A percentile compares a stretch with the other conserved stretches of the same genome.
Conservation (phyloP, 1,284 basidiomycete genomes). For the Wolfiporia cocos region DNA sequence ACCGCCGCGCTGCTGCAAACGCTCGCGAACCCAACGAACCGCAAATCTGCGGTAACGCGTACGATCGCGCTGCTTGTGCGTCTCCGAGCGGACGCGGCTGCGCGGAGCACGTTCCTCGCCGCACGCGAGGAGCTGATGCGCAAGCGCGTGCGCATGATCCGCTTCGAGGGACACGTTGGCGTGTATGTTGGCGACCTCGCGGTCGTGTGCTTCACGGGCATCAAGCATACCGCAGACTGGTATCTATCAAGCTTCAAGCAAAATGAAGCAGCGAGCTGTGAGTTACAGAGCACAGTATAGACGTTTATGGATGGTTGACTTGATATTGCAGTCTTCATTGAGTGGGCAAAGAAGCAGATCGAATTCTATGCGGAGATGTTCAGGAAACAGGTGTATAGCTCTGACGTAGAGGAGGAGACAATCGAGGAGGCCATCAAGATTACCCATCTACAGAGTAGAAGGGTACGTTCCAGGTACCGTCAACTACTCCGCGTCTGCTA, state of each 20-base stretch:
- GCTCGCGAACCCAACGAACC: slow-evolving; percentile 69
- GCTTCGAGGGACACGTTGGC: slow-evolving; percentile 87
- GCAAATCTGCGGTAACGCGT: slow-evolving; percentile 70
- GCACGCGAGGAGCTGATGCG: slow-evolving; percentile 77
- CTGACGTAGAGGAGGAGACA: slow-evolving; percentile 62
- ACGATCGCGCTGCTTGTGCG: slow-evolving; percentile 72
- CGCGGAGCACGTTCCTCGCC: slow-evolving; percentile 78
- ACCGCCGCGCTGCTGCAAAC: slow-evolving; percentile 70
- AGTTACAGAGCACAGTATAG: slow-evolving; percentile 25
- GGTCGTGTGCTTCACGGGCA: slow-evolving; percentile 80
- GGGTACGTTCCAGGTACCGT: slow-evolving; percentile 40
- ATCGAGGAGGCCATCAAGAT: slow-evolving; percentile 75
- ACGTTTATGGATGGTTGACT: slow-evolving; percentile 6
- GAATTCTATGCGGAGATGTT: slow-evolving; percentile 84
- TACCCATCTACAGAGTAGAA: slow-evolving; percentile 73
- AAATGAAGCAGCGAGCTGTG: slow-evolving; percentile 88
- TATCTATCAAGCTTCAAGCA: slow-evolving; percentile 95
- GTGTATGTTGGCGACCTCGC: slow-evolving; percentile 79
- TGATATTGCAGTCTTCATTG: slow-evolving; percentile 69
- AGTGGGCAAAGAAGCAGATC: slow-evolving; percentile 90
- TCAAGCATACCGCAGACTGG: slow-evolving; percentile 98
- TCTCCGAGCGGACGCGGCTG: slow-evolving; percentile 74
- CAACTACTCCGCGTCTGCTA: background rate
- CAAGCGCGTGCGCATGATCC: slow-evolving; percentile 76
- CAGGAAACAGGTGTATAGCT: slow-evolving; percentile 85